These are phyloP conservation scores for Fusarium secorum DNA, from an alignment of 2,329 filamentous ascomycete species.

Conservation along the genomic window DNA sequence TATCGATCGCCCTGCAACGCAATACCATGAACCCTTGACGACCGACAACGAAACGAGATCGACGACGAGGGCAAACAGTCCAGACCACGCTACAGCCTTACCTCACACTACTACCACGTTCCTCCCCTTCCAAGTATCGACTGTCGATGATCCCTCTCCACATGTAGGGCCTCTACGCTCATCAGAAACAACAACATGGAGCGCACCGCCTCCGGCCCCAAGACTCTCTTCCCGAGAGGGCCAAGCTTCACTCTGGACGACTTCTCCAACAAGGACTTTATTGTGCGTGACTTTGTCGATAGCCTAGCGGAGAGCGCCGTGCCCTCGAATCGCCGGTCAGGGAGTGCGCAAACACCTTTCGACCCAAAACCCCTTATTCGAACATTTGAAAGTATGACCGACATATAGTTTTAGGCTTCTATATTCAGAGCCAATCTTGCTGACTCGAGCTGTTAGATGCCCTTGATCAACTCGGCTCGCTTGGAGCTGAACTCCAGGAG, in stretches of 20 bases:
- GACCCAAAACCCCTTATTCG: conserved; percentile 97
- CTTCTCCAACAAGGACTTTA: conserved; percentile 91
- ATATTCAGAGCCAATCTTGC: background rate
- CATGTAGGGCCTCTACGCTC: conserved; percentile 44
- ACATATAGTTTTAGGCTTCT: background rate
- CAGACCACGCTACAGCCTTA: background rate
- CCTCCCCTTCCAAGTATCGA: conserved; percentile 5
- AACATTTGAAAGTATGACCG: conserved; percentile 78
- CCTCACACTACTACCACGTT: background rate
- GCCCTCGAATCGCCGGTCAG: conserved; percentile 81
- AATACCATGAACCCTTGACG: conserved; percentile 27
- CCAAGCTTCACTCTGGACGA: conserved; percentile 88
- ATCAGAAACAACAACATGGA: conserved; percentile 49
- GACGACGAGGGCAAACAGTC: conserved; percentile 19
- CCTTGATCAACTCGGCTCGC: conserved; percentile 70
- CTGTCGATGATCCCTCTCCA: conserved; percentile 30
- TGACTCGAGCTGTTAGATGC: conserved; percentile 56
- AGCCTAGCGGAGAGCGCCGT: conserved; percentile 85
- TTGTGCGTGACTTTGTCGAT: conserved; percentile 97
- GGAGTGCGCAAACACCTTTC: conserved; percentile 71
- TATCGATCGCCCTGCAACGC: conserved; percentile 15
- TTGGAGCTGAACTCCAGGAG: conserved; percentile 85
- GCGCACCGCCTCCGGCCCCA: conserved; percentile 58
- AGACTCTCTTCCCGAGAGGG: conserved; percentile 77
- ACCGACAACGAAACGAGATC: conserved; percentile 20